phyloP scores from a whole-genome alignment of 805 yeast species.

The Saccharomycopsis microspora region DNA sequence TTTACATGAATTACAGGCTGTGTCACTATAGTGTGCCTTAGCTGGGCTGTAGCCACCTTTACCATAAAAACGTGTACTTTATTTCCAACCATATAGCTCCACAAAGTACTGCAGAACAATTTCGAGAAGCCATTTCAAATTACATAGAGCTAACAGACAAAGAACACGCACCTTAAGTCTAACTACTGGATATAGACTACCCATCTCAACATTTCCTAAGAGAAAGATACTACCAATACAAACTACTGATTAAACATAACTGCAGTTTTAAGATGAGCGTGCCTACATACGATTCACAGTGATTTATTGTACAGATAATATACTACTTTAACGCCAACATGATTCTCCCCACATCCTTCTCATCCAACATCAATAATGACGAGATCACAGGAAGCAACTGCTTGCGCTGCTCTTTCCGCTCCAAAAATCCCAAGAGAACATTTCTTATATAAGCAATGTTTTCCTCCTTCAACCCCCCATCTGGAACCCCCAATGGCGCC shows the following conservation, averaged over 20 bases:
- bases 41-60: too few relatives aligned
- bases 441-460: conserved; percentile 77
- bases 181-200: background rate
- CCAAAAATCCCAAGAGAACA: conserved; percentile 82
- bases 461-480: conserved; percentile 19
- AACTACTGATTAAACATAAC: background rate
- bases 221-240: background rate
- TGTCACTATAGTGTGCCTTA: too few relatives aligned
- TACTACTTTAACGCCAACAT: conserved; percentile 32
- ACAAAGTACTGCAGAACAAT: too few relatives aligned
- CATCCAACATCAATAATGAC: conserved; percentile 55
- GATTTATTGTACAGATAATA: background rate
- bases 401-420: conserved; percentile 83
- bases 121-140: too few relatives aligned
- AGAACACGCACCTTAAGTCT: too few relatives aligned
- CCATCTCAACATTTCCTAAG: background rate
- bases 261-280: background rate
- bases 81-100: too few relatives aligned
- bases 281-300: too few relatives aligned
- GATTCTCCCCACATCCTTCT: conserved; percentile 66
- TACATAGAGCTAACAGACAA: too few relatives aligned
- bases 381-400: conserved; percentile 80
- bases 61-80: too few relatives aligned
- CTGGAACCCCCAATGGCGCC: conserved; percentile 1
- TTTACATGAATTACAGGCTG: too few relatives aligned